phyloP scores from a whole-genome alignment of 169 alveolate species.

The Sarcocystis neurona region DNA sequence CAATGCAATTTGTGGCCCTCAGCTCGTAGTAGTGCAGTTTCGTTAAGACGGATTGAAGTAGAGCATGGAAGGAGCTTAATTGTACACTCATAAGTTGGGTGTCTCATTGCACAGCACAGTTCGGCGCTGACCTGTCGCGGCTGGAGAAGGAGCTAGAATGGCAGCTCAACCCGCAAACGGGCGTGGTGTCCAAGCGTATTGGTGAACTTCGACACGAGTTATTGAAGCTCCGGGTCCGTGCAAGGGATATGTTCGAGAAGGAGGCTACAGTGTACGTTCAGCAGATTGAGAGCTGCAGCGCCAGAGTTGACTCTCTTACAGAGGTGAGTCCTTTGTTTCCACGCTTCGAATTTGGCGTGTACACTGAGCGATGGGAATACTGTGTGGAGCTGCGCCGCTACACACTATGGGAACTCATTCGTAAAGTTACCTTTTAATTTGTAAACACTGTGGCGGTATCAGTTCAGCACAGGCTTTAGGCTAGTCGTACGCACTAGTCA shows the following conservation, averaged over 20 bases:
- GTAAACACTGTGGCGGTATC: too few species aligned
- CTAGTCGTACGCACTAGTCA: too few species aligned
- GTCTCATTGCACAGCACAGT: neutral
- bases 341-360: neutral
- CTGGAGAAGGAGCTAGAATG: neutral
- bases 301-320: neutral
- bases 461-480: too few species aligned
- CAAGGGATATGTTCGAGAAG: neutral
- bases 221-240: neutral
- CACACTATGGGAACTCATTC: too few species aligned
- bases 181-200: neutral
- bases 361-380: neutral
- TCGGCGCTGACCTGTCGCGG: neutral
- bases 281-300: conserved; percentile 17
- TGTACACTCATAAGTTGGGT: neutral
- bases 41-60: too few species aligned
- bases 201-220: neutral
- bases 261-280: neutral
- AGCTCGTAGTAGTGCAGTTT: too few species aligned
- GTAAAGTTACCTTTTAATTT: too few species aligned
- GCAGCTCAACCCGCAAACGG: neutral
- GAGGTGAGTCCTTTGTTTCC: neutral
- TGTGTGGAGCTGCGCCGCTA: neutral
- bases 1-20: too few species aligned
- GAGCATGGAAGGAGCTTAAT: too few species aligned